A percentile compares a stretch with the other conserved stretches of the same genome.
Conservation (phyloP, 1,284 basidiomycete species). For the Fereydounia khargensis region DNA sequence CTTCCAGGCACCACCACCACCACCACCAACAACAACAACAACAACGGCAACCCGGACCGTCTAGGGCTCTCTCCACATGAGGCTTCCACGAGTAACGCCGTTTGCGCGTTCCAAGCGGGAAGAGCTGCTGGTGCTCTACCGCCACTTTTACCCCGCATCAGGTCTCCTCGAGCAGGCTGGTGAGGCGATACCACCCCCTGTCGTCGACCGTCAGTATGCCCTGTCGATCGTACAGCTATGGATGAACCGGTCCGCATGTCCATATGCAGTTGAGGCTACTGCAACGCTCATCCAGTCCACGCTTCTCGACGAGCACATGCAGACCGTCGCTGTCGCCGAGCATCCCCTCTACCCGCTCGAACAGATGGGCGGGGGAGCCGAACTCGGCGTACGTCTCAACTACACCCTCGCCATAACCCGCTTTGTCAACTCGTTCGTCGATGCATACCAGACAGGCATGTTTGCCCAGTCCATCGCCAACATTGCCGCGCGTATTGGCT, state of each 20-base stretch:
- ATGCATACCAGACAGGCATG: slow-evolving; percentile 79
- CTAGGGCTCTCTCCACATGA: slow-evolving; percentile 12
- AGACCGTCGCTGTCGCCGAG: slow-evolving; percentile 7
- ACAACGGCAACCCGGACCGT: not conserved
- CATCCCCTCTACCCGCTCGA: slow-evolving; percentile 7
- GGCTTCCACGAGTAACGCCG: slow-evolving; percentile 28
- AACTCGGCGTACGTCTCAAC: slow-evolving; percentile 27
- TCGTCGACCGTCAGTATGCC: not conserved
- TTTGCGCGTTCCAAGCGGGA: slow-evolving; percentile 22
- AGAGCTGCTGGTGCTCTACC: slow-evolving; percentile 30
- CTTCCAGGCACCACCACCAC: too few species aligned
- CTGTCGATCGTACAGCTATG: slow-evolving; percentile 42
- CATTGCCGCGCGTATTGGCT: slow-evolving; percentile 78
- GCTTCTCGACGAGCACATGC: slow-evolving; percentile 38
- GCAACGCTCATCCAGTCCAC: slow-evolving; percentile 38
- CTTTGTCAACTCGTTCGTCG: slow-evolving; percentile 80
- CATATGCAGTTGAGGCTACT: slow-evolving; percentile 52
- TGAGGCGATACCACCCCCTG: too few species aligned
- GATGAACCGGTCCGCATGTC: slow-evolving; percentile 49
- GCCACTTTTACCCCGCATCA: slow-evolving; percentile 25
- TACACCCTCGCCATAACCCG: slow-evolving; percentile 49
- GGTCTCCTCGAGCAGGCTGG: slow-evolving; percentile 4
- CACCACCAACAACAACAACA: not conserved
- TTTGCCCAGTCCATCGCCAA: slow-evolving; percentile 81
- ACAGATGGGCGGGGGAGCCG: slow-evolving; percentile 24